Conservation (phyloP, 2,329 filamentous ascomycete species). For the Ophiostoma triangulosporum region DNA sequence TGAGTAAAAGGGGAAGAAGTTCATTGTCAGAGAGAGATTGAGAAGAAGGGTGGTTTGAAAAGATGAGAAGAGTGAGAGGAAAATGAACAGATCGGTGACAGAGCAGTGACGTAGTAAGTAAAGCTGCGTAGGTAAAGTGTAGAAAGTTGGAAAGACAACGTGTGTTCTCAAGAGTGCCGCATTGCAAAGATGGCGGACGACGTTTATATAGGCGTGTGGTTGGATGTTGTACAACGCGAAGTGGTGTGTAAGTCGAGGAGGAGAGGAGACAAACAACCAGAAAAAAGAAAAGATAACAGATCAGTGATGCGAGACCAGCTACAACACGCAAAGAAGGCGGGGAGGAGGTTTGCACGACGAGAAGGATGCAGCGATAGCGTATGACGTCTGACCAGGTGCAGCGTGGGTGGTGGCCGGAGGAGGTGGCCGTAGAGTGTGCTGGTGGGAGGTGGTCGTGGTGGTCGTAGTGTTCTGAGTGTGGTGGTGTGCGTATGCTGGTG, state of each 20-base stretch:
- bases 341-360: neutral
- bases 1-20: conserved; percentile 1
- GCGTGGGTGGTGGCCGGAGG: no score
- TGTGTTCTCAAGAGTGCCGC: conserved; percentile 4
- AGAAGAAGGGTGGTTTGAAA: neutral
- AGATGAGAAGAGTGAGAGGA: neutral
- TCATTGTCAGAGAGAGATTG: conserved; percentile 1
- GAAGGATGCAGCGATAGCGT: conserved; percentile 1
- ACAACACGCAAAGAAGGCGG: conserved; percentile 3
- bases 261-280: neutral
- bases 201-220: neutral
- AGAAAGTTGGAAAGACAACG: conserved; percentile 1
- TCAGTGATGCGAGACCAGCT: conserved; percentile 13
- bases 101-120: no score
- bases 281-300: neutral
- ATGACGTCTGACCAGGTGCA: no score
- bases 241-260: conserved; percentile 6
- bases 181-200: conserved; percentile 8
- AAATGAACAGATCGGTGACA: no score
- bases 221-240: neutral
- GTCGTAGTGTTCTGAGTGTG: no score
- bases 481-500: no score
- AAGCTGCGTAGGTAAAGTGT: neutral
- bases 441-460: no score
- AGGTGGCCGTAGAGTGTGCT: no score